Evolutionary conservation across 139 green algal genomes (phyloP).

Genomic region (Chlamydomonas sp.): DNA sequence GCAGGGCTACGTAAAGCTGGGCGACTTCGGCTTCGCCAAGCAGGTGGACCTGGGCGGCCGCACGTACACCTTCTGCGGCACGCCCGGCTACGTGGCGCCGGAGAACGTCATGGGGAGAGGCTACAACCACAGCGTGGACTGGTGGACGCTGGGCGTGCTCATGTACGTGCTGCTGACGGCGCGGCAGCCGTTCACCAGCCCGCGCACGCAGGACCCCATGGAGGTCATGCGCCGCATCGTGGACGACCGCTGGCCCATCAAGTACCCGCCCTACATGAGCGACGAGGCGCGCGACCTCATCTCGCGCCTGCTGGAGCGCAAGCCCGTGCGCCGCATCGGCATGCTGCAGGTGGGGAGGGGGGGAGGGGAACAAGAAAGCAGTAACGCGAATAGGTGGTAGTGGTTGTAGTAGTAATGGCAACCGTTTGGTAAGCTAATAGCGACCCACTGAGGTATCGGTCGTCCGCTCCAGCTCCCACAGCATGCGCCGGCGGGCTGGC

Average conservation of each 20-base stretch:
- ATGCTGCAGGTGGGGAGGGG: constrained; percentile 68
- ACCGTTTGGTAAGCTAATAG: too few relatives aligned
- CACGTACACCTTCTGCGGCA: constrained; percentile 98
- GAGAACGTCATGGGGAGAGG: constrained; percentile 94
- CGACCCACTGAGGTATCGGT: too few relatives aligned
- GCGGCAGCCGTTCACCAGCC: constrained; percentile 92
- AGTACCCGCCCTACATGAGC: constrained; percentile 88
- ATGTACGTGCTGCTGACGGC: constrained; percentile 97
- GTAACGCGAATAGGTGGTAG: neutral
- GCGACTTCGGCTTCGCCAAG: constrained; percentile 92
- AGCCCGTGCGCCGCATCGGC: constrained; percentile 88
- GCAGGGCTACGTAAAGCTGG: constrained; percentile 91
- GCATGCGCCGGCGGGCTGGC: too few relatives aligned
- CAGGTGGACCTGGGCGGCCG: constrained; percentile 76
- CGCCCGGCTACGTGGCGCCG: constrained; percentile 92
- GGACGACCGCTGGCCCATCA: constrained; percentile 85
- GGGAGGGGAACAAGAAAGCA: neutral
- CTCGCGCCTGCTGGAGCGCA: constrained; percentile 87
- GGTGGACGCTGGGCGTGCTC: constrained; percentile 93
- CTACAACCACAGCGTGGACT: constrained; percentile 95
- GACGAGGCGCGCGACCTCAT: constrained; percentile 79
- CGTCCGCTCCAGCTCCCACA: too few relatives aligned
- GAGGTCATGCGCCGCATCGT: constrained; percentile 97
- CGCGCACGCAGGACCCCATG: constrained; percentile 81
- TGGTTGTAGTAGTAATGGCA: neutral